Percentiles rank a stretch among this genome's conserved stretches.
Conservation (phyloP, 2,329 filamentous ascomycete genomes). For the Diaporthe ampelina region DNA sequence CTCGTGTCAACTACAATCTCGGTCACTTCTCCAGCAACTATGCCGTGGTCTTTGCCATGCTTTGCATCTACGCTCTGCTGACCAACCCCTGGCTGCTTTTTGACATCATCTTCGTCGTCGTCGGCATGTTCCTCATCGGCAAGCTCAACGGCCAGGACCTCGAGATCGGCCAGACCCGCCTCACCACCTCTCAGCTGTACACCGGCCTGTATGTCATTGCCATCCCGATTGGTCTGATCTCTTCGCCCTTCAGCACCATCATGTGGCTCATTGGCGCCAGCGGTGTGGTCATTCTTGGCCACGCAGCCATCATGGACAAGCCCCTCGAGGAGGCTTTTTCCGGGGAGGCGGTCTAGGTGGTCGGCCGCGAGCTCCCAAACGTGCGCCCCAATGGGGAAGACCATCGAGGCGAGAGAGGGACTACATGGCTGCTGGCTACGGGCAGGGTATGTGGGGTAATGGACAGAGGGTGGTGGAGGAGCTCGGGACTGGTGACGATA, state of each 20-base stretch:
- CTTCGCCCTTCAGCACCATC: conserved; percentile 86
- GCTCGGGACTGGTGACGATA: conserved; percentile 70
- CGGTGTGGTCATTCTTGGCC: conserved; percentile 92
- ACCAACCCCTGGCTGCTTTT: conserved; percentile 90
- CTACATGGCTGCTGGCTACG: conserved; percentile 64
- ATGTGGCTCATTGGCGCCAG: conserved; percentile 97
- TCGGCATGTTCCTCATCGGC: conserved; percentile 91
- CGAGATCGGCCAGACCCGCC: conserved; percentile 84
- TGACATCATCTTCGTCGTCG: conserved; percentile 89
- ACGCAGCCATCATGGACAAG: conserved; percentile 97
- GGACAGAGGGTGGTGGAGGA: conserved; percentile 74
- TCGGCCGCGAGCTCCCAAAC: conserved; percentile 99
- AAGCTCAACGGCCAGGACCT: conserved; percentile 91
- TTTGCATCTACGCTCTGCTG: conserved; percentile 94
- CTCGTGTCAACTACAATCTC: conserved; percentile 96
- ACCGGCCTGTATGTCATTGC: conserved; percentile 86
- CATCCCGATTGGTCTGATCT: conserved; percentile 86
- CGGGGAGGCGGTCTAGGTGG: conserved; percentile 99
- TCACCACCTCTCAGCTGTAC: conserved; percentile 94
- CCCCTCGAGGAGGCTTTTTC: conserved; percentile 99
- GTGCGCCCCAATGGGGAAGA: conserved; percentile 98
- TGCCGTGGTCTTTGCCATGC: conserved; percentile 91
- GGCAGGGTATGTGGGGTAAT: conserved; percentile 55
- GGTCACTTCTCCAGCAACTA: conserved; percentile 99
- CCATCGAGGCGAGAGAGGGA: conserved; percentile 90